phyloP scores from a whole-genome alignment of 1,284 basidiomycete genomes.

The Mycena sp. region DNA sequence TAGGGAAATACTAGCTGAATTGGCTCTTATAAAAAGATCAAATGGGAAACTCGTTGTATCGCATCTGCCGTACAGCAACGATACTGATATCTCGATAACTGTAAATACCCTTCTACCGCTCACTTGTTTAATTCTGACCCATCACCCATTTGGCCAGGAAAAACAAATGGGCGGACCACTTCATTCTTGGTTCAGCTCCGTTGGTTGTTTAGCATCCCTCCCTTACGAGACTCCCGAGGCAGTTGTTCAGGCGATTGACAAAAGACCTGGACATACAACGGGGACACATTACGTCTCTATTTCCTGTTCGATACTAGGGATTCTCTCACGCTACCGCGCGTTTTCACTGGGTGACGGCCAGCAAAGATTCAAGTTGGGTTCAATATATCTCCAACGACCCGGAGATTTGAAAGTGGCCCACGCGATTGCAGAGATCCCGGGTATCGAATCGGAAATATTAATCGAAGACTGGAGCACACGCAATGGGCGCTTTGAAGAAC shows the following conservation, averaged over 20 bases:
- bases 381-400: conserved; percentile 12
- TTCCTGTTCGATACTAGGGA: not conserved
- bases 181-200: conserved; percentile 15
- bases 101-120: not conserved
- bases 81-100: not conserved
- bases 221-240: not conserved
- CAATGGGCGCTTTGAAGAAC: not conserved
- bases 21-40: conserved; percentile 2
- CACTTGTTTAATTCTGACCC: not conserved
- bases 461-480: conserved; percentile 5
- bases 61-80: conserved; percentile 4
- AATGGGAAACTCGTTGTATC: conserved; percentile 4
- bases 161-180: not conserved
- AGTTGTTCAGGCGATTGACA: not conserved
- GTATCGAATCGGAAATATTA: not conserved
- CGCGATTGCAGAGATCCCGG: not conserved
- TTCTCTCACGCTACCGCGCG: conserved; percentile 12
- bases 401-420: not conserved
- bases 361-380: not conserved
- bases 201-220: not conserved
- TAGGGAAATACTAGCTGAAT: conserved; percentile 2
- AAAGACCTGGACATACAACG: not conserved
- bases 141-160: not conserved
- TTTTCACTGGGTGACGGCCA: not conserved
- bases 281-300: not conserved